phyloP scores from a whole-genome alignment of 352 stramenopile species.

The Pythium biforme region DNA sequence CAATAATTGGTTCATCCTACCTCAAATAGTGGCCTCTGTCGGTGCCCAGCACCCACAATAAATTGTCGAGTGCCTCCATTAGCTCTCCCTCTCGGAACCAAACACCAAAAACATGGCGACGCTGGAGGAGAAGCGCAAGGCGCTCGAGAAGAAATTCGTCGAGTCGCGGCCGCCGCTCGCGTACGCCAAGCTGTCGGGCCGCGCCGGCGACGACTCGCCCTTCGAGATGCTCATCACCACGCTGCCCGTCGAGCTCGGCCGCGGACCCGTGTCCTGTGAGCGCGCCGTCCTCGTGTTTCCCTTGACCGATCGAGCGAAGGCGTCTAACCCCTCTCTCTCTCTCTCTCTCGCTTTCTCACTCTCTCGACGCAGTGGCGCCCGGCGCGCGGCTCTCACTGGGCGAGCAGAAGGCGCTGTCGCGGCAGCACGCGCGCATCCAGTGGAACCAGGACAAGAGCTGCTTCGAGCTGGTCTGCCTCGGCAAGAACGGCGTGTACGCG shows the following conservation, averaged over 20 bases:
- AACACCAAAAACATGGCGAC: constrained; percentile 23
- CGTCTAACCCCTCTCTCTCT: neutral
- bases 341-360: neutral
- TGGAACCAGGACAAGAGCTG: constrained; percentile 73
- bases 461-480: constrained; percentile 76
- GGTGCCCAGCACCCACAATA: too few relatives aligned
- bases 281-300: too few relatives aligned
- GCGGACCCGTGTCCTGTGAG: constrained; percentile 45
- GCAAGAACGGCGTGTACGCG: constrained; percentile 82
- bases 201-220: constrained; percentile 51
- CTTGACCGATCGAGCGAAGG: too few relatives aligned
- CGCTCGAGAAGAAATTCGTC: constrained; percentile 76
- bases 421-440: constrained; percentile 72
- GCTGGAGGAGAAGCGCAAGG: constrained; percentile 68
- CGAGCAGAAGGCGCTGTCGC: constrained; percentile 81
- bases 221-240: constrained; percentile 82
- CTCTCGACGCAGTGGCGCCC: constrained; percentile 28
- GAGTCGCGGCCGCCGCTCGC: constrained; percentile 75
- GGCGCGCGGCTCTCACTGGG: constrained; percentile 58
- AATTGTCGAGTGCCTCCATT: too few relatives aligned
- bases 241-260: constrained; percentile 69
- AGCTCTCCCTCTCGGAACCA: neutral
- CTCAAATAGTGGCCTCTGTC: too few relatives aligned
- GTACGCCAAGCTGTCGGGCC: constrained; percentile 74
- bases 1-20: too few relatives aligned